Conservation (phyloP, 768 basidiomycete genomes). For the Mycena galericulata region DNA sequence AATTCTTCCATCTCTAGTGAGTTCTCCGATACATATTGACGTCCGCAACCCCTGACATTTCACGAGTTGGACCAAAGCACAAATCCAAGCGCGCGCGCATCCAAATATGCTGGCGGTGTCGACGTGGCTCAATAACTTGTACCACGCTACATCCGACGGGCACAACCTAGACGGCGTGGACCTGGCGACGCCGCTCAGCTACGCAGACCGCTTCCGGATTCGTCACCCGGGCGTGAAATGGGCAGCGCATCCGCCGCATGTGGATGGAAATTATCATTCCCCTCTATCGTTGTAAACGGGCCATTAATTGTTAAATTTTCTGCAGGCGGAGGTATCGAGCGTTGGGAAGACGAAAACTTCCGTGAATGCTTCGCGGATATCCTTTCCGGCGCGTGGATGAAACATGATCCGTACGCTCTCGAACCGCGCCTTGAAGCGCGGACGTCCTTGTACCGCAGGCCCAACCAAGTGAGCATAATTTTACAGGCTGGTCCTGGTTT, state of each 20-base stretch:
- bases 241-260: conserved; percentile 48
- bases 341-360: conserved; percentile 67
- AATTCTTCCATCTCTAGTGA: conserved; percentile 72
- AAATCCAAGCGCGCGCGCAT: conserved; percentile 67
- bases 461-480: conserved; percentile 50
- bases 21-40: conserved; percentile 26
- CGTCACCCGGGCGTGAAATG: conserved; percentile 66
- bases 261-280: conserved; percentile 36
- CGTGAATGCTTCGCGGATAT: conserved; percentile 64
- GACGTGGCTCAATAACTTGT: conserved; percentile 64
- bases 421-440: conserved; percentile 62
- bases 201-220: conserved; percentile 75
- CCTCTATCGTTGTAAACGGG: no score
- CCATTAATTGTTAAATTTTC: not conserved
- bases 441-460: conserved; percentile 63
- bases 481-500: not conserved
- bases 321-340: conserved; percentile 70
- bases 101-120: conserved; percentile 62
- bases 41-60: not conserved
- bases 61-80: conserved; percentile 49
- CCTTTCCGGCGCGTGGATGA: conserved; percentile 61
- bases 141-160: conserved; percentile 49
- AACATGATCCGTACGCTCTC: conserved; percentile 68
- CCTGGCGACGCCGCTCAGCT: conserved; percentile 63
- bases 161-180: conserved; percentile 60